A percentile compares a stretch with the other conserved stretches of the same genome.
phyloP scores from a whole-genome alignment of 371 early-diverging fungal genomes.

The Batrachochytrium dendrobatidis region DNA sequence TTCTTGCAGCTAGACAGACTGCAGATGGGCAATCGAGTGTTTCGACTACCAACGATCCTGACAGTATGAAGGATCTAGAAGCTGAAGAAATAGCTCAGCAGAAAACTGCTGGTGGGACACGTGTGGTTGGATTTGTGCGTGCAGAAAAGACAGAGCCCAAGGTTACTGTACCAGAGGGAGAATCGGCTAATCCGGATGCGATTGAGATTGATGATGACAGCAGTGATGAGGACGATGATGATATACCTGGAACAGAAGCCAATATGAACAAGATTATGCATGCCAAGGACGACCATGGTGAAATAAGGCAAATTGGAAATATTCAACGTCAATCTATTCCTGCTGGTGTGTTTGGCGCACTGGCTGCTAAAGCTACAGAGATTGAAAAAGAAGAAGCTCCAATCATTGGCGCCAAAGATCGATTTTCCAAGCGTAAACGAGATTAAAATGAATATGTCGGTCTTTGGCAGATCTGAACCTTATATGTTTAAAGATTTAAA shows the following conservation, averaged over 20 bases:
- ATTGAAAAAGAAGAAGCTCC: conserved; percentile 18
- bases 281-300: conserved; percentile 27
- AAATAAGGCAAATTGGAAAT: conserved; percentile 9
- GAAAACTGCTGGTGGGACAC: conserved; percentile 10
- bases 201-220: conserved; percentile 36
- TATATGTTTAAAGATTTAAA: not conserved
- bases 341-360: conserved; percentile 42
- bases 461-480: not conserved
- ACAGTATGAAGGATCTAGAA: conserved; percentile 11
- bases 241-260: conserved; percentile 8
- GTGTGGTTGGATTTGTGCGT: conserved; percentile 44
- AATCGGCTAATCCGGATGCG: conserved; percentile 36
- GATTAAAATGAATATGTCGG: not conserved
- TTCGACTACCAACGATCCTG: not conserved
- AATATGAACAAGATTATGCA: conserved; percentile 43
- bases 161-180: not conserved
- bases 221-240: conserved; percentile 6
- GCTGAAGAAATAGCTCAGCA: conserved; percentile 9
- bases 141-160: conserved; percentile 30
- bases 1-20: conserved; percentile 24
- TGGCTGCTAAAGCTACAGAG: conserved; percentile 22
- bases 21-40: conserved; percentile 4
- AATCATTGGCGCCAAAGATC: conserved; percentile 36
- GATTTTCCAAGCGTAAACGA: conserved; percentile 34
- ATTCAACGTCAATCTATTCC: conserved; percentile 33